Evolutionary conservation across 2,329 filamentous ascomycete species (phyloP).

Genomic region (Pezicula rhizophila): DNA sequence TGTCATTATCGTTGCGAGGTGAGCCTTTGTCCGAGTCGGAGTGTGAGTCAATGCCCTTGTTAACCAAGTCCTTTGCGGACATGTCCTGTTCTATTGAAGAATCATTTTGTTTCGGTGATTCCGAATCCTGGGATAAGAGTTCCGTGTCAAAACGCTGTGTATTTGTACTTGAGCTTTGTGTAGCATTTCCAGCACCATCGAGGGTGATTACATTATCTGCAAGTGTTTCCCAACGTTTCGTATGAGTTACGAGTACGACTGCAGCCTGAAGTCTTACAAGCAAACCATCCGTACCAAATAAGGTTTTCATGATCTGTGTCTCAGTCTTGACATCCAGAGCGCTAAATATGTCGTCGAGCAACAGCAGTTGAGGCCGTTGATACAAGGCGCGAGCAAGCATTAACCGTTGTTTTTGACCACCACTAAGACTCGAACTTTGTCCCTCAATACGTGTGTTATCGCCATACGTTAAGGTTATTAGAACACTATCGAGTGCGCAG

Average conservation of each 20-base stretch:
- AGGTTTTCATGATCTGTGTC: background rate
- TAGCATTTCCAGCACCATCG: too few species aligned
- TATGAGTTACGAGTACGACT: background rate
- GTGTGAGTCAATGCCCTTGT: too few species aligned
- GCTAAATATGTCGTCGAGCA: conserved; percentile 50
- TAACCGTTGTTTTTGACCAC: conserved; percentile 31
- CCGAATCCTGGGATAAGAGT: too few species aligned
- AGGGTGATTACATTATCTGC: too few species aligned
- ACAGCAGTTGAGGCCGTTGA: conserved; percentile 42
- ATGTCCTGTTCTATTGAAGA: too few species aligned
- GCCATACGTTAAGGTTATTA: conserved; percentile 9
- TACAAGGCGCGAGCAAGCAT: conserved; percentile 50
- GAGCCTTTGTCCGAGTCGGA: too few species aligned
- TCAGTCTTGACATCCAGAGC: conserved; percentile 52
- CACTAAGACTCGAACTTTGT: conserved; percentile 3
- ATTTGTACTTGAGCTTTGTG: too few species aligned
- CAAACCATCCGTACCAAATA: background rate
- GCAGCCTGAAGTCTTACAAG: background rate
- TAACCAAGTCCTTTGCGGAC: too few species aligned
- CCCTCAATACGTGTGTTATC: conserved; percentile 15
- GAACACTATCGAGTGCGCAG: conserved; percentile 12
- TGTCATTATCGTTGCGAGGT: too few species aligned
- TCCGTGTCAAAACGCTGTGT: too few species aligned
- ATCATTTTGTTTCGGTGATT: too few species aligned
- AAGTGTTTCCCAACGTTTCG: background rate